A percentile compares a stretch with the other conserved stretches of the same genome.
phyloP scores from a whole-genome alignment of 768 basidiomycete species.

The Mycena galericulata region DNA sequence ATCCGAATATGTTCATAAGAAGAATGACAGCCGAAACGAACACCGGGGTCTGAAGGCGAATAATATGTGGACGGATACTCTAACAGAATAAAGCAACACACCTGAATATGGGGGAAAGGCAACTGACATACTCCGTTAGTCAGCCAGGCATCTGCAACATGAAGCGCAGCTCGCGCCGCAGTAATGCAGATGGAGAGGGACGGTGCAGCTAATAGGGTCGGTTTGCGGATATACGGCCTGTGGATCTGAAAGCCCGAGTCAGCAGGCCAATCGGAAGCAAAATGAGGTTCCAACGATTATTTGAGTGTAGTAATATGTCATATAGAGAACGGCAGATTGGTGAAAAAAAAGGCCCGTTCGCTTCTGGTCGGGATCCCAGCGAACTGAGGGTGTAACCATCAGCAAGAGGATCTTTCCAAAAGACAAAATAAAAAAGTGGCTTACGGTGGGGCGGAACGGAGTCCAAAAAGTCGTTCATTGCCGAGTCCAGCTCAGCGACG shows the following conservation, averaged over 20 bases:
- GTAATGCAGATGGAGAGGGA: slow-evolving; percentile 28
- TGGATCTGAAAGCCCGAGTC: slow-evolving; percentile 23
- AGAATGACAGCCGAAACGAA: slow-evolving; percentile 9
- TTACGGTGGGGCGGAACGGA: slow-evolving; percentile 67
- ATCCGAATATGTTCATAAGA: background rate
- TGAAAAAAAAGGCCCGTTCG: slow-evolving; percentile 42
- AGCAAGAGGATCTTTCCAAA: too few relatives aligned
- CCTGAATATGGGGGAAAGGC: background rate
- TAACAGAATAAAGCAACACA: background rate
- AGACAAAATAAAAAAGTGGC: slow-evolving; percentile 27
- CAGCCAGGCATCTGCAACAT: slow-evolving; percentile 25
- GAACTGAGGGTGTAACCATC: slow-evolving; percentile 28
- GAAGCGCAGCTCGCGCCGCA: slow-evolving; percentile 22
- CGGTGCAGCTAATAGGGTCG: slow-evolving; percentile 1
- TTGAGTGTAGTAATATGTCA: slow-evolving; percentile 56
- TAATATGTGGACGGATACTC: background rate
- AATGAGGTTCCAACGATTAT: slow-evolving; percentile 60
- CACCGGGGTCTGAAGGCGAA: background rate
- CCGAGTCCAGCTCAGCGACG: slow-evolving; percentile 72
- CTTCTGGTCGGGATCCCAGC: slow-evolving; percentile 37
- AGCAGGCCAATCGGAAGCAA: background rate
- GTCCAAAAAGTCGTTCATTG: slow-evolving; percentile 72
- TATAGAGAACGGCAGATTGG: slow-evolving; percentile 55
- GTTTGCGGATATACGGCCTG: slow-evolving; percentile 38
- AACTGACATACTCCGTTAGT: slow-evolving; percentile 2